These are phyloP conservation scores for Piloderma croceum DNA, from an alignment of 768 basidiomycete genomes.

Conservation along the genomic window DNA sequence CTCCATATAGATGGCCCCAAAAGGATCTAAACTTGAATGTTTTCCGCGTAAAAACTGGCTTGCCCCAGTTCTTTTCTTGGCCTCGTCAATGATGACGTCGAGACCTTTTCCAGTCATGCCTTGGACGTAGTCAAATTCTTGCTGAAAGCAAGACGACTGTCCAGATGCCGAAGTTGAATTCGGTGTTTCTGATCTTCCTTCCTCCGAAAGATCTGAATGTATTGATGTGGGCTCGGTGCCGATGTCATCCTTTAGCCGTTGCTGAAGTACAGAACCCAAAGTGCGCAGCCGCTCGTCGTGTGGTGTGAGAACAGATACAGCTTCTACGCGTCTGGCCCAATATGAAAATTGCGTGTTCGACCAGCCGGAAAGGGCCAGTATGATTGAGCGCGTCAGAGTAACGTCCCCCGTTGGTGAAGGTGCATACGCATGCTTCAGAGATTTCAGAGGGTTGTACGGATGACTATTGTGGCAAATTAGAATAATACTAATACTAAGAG, in stretches of 20 bases:
- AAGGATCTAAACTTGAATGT: constrained; percentile 46
- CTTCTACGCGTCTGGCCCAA: constrained; percentile 48
- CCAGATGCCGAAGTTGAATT: constrained; percentile 9
- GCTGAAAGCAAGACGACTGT: constrained; percentile 18
- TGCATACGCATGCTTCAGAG: constrained; percentile 35
- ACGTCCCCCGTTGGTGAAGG: constrained; percentile 38
- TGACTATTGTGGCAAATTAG: constrained; percentile 28
- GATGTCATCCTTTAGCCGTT: constrained; percentile 31
- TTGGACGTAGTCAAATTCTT: constrained; percentile 28
- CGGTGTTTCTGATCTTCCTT: constrained; percentile 13
- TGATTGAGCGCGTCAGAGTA: constrained; percentile 41
- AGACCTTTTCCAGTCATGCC: constrained; percentile 45
- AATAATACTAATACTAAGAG: constrained; percentile 1
- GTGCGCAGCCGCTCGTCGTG: constrained; percentile 36
- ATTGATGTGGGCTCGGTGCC: constrained; percentile 15
- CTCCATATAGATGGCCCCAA: constrained; percentile 35
- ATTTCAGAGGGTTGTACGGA: constrained; percentile 49
- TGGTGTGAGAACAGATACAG: constrained; percentile 39
- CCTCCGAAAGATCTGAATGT: too few relatives aligned
- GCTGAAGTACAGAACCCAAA: constrained; percentile 37
- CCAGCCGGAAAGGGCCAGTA: constrained; percentile 45
- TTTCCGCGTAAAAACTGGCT: constrained; percentile 48
- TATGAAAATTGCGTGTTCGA: constrained; percentile 52
- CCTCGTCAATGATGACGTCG: constrained; percentile 42
- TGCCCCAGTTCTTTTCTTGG: constrained; percentile 42